Conservation (phyloP, 768 basidiomycete genomes). For the Xerocomus brunneocitrinus region DNA sequence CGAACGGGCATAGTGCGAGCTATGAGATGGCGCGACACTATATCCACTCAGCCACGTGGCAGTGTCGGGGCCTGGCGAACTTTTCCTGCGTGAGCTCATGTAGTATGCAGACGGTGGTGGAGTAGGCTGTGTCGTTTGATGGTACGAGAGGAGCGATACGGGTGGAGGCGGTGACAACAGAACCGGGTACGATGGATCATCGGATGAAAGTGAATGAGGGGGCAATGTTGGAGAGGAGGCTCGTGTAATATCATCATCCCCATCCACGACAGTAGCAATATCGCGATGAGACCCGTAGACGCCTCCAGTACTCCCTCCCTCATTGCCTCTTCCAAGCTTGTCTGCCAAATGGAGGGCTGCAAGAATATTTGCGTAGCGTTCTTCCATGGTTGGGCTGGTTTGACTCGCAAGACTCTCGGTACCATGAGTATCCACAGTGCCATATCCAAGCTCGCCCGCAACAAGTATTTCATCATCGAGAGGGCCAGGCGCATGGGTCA, state of each 20-base stretch:
- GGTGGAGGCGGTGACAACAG: slow-evolving; percentile 26
- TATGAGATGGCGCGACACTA: slow-evolving; percentile 22
- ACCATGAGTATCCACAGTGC: neutral
- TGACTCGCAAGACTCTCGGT: neutral
- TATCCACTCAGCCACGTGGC: slow-evolving; percentile 24
- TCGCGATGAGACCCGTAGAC: slow-evolving; percentile 24
- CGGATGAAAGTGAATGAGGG: slow-evolving; percentile 7
- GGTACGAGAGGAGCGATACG: neutral
- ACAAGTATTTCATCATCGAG: slow-evolving; percentile 23
- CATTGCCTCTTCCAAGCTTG: slow-evolving; percentile 12
- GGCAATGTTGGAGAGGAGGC: slow-evolving; percentile 26
- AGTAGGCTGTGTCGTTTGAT: slow-evolving; percentile 6
- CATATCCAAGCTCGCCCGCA: slow-evolving; percentile 11
- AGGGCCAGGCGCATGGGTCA: slow-evolving; percentile 11
- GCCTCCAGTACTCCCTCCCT: slow-evolving; percentile 25
- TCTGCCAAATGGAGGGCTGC: slow-evolving; percentile 19
- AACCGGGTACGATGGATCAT: slow-evolving; percentile 14
- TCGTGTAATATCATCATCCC: slow-evolving; percentile 8
- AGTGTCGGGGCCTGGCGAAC: slow-evolving; percentile 28
- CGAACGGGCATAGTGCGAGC: slow-evolving; percentile 26
- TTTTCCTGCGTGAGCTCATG: slow-evolving; percentile 12
- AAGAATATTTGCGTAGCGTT: slow-evolving; percentile 27
- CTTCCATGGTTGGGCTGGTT: slow-evolving; percentile 11
- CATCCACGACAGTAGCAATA: slow-evolving; percentile 6
- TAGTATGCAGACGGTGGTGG: slow-evolving; percentile 29